These are phyloP conservation scores for Antitrichia curtipendula DNA, from an alignment of 225 moss, liverwort and hornwort species.

Conservation along the genomic window DNA sequence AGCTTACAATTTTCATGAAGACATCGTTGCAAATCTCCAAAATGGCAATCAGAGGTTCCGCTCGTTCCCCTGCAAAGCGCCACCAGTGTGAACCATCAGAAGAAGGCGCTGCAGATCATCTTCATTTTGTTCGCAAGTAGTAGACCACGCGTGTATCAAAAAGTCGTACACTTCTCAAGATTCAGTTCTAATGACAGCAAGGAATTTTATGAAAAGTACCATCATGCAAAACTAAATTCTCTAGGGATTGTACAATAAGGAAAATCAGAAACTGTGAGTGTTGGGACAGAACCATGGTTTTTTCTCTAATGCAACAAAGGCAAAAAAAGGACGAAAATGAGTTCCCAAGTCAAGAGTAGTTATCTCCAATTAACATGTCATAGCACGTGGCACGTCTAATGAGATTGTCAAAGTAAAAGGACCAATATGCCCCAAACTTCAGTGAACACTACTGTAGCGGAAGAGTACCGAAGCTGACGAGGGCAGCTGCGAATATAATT, in stretches of 20 bases:
- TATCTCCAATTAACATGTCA: not conserved
- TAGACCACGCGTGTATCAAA: not conserved
- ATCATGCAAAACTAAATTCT: not conserved
- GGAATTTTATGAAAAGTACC: too few relatives aligned
- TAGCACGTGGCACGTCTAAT: not conserved
- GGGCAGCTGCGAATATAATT: conserved; percentile 51
- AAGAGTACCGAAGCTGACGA: conserved; percentile 44
- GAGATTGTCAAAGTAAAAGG: not conserved
- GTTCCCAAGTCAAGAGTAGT: not conserved
- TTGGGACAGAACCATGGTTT: not conserved
- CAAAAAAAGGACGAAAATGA: not conserved
- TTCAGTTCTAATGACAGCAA: not conserved
- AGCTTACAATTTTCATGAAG: conserved; percentile 66
- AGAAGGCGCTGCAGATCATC: not conserved
- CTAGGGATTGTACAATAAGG: not conserved
- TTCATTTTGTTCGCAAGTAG: not conserved
- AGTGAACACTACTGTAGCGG: not conserved
- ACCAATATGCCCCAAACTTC: not conserved
- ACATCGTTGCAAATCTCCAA: conserved; percentile 72
- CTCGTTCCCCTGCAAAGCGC: conserved; percentile 44
- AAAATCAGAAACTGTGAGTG: not conserved
- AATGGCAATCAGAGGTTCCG: conserved; percentile 49
- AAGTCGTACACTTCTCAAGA: not conserved
- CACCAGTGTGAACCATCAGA: not conserved
- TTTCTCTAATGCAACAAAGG: not conserved